Conservation (phyloP, 768 basidiomycete genomes). For the Suillus fuscotomentosus region DNA sequence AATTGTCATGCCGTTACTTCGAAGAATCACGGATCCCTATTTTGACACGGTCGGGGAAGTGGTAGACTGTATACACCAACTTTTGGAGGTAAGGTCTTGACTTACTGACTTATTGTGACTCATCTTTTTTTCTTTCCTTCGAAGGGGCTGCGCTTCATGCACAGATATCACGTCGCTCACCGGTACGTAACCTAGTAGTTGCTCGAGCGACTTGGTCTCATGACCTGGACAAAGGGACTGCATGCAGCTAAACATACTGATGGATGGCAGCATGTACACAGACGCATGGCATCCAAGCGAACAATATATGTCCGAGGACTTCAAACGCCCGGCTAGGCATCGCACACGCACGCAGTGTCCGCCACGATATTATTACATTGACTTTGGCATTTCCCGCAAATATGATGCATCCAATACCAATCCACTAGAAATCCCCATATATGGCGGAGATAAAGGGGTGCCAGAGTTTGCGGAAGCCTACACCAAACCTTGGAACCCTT, state of each 20-base stretch:
- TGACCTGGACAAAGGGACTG: slow-evolving; percentile 28
- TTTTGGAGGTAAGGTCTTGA: neutral
- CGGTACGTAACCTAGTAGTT: slow-evolving; percentile 21
- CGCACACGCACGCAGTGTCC: slow-evolving; percentile 29
- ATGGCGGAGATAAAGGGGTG: slow-evolving; percentile 38
- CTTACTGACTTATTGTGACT: neutral
- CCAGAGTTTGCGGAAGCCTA: too few species aligned
- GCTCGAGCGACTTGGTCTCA: neutral
- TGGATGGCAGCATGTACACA: slow-evolving; percentile 28
- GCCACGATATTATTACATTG: slow-evolving; percentile 34
- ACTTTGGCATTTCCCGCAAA: slow-evolving; percentile 34
- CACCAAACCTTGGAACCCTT: slow-evolving; percentile 30
- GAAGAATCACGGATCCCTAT: slow-evolving; percentile 9
- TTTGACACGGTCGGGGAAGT: slow-evolving; percentile 24
- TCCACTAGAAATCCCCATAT: slow-evolving; percentile 27
- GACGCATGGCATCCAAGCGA: slow-evolving; percentile 24
- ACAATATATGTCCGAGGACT: neutral
- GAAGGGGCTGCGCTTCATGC: slow-evolving; percentile 38
- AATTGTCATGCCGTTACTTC: slow-evolving; percentile 25
- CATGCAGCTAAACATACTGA: slow-evolving; percentile 31
- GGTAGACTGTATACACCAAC: slow-evolving; percentile 19
- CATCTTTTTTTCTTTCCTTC: neutral
- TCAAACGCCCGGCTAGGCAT: slow-evolving; percentile 22
- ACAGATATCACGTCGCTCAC: slow-evolving; percentile 36
- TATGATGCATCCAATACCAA: slow-evolving; percentile 25